Evolutionary conservation across 2,329 filamentous ascomycete species (phyloP).

Genomic region (Colletotrichum salicis): DNA sequence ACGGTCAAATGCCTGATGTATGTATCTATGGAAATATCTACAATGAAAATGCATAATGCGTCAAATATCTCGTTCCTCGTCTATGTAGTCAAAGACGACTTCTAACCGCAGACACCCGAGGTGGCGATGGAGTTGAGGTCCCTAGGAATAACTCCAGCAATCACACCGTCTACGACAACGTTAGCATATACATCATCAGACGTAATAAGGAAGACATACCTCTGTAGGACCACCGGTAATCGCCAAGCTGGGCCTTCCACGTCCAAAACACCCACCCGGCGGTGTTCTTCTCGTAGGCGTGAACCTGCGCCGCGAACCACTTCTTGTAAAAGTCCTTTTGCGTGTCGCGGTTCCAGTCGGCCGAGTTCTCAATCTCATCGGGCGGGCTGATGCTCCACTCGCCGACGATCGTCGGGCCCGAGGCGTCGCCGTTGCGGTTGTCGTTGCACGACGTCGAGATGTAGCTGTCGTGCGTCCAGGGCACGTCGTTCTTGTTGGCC

Average conservation of each 20-base stretch:
- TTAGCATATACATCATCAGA: neutral
- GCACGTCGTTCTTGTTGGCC: conserved; percentile 50
- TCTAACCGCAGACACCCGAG: conserved; percentile 23
- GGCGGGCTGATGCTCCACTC: conserved; percentile 68
- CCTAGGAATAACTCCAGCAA: conserved; percentile 26
- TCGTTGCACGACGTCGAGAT: conserved; percentile 61
- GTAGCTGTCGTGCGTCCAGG: conserved; percentile 58
- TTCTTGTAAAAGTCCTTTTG: conserved; percentile 62
- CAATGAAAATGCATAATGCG: neutral
- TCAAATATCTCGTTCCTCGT: neutral
- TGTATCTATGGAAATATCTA: neutral
- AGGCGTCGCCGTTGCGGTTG: conserved; percentile 51
- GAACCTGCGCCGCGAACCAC: conserved; percentile 68
- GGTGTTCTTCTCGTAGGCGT: conserved; percentile 61
- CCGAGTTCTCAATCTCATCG: conserved; percentile 56
- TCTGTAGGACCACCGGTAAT: conserved; percentile 45
- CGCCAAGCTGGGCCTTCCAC: conserved; percentile 60
- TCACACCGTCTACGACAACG: conserved; percentile 18
- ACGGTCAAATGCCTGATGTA: neutral
- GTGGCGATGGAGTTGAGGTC: conserved; percentile 30
- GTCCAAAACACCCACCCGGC: conserved; percentile 70
- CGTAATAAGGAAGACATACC: neutral
- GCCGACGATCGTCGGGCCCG: conserved; percentile 62
- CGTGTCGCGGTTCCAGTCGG: conserved; percentile 53
- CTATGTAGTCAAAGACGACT: neutral